These are phyloP conservation scores for Yarrowia sp. DNA, from an alignment of 805 yeast species.

Conservation along the genomic window DNA sequence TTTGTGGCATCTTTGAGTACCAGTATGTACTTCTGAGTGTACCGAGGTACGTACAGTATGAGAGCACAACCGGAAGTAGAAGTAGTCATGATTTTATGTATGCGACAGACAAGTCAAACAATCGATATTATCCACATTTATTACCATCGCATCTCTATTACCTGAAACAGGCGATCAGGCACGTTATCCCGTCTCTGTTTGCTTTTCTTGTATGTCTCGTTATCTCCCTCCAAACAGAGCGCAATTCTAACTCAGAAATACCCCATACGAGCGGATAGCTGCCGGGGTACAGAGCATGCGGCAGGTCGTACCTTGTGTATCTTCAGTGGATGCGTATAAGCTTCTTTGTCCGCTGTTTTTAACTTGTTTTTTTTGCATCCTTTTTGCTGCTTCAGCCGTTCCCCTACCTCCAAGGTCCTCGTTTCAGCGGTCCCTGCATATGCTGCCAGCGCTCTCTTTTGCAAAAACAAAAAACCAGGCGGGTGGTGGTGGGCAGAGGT, in stretches of 20 bases:
- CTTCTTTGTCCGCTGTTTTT: not conserved
- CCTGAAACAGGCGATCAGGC: not conserved
- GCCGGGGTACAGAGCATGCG: not conserved
- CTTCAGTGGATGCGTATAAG: not conserved
- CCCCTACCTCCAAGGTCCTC: conserved; percentile 13
- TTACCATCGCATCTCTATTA: not conserved
- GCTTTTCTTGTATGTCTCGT: no score
- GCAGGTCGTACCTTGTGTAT: not conserved
- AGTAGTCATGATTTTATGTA: no score
- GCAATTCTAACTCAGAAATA: not conserved
- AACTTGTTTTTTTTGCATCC: not conserved
- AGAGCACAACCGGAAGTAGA: no score
- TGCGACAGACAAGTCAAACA: no score
- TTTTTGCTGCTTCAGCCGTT: conserved; percentile 1
- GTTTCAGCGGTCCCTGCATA: not conserved
- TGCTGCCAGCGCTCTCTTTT: not conserved
- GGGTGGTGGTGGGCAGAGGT: not conserved
- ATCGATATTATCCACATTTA: no score
- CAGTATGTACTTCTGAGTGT: no score
- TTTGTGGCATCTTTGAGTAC: no score
- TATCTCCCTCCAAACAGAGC: no score
- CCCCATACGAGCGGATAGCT: not conserved
- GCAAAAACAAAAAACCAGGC: not conserved
- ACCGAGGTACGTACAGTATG: no score
- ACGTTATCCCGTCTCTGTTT: no score